phyloP scores from a whole-genome alignment of 1,139 yeast species.

The Pichia cactophila region DNA sequence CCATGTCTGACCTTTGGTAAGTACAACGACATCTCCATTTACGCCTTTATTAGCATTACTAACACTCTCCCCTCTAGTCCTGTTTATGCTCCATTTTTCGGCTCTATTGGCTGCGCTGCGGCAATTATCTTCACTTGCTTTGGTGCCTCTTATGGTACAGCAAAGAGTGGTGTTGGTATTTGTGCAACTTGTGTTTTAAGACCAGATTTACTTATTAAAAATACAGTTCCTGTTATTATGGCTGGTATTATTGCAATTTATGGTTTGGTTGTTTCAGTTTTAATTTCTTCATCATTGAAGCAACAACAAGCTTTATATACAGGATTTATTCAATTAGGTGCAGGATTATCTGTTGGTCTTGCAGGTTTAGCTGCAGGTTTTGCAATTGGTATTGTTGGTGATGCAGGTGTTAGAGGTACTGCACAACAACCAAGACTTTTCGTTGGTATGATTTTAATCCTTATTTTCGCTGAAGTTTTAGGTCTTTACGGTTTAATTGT shows the following conservation, averaged over 20 bases:
- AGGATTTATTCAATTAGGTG: constrained; percentile 97
- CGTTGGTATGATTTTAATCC: constrained; percentile 94
- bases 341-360: constrained; percentile 95
- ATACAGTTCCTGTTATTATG: constrained; percentile 95
- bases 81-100: constrained; percentile 89
- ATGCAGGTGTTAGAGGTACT: constrained; percentile 96
- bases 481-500: constrained; percentile 97
- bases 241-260: constrained; percentile 99
- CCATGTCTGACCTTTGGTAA: constrained; percentile 29
- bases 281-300: constrained; percentile 83
- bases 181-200: constrained; percentile 97
- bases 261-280: constrained; percentile 94
- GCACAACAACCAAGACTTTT: constrained; percentile 95
- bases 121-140: constrained; percentile 98
- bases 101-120: constrained; percentile 98
- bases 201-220: constrained; percentile 88
- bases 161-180: constrained; percentile 98
- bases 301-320: constrained; percentile 92
- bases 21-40: no score
- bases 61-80: constrained; percentile 34
- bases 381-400: constrained; percentile 98
- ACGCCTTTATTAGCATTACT: no score
- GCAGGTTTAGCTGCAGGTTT: constrained; percentile 97
- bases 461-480: constrained; percentile 97
- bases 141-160: constrained; percentile 99